Base-by-base conservation (phyloP, 1,284 basidiomycete genomes). In the Lentinula novae-zelandiae region DNA sequence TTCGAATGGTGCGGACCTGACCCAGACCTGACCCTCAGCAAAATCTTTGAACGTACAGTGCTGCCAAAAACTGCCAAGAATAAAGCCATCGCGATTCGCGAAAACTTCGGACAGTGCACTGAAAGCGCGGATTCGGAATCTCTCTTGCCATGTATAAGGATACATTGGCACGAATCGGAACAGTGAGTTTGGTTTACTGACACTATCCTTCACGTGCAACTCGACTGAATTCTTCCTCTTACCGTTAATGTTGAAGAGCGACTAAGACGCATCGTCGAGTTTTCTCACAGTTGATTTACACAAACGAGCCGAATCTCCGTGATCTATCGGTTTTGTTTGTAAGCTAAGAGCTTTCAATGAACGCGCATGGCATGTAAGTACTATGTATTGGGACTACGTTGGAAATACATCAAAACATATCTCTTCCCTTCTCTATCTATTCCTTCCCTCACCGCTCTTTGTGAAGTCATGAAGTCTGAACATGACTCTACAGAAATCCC, bases 241-340 rank as follows among this genome's bases (percentile, higher is more conserved):
- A 46, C 44, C 44, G 44, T n/a, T 7, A 46, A 46, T 17, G 44
- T 46, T 46, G 44, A 56, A 15, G 49, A 50, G 54, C 54, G 54
- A 56, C 40, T 34, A 34, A 20, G 27, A 31, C 54, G 54, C 54
- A 56, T 56, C 54, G 53, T 20, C 39, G 13, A 46, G 44, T 5
- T 46, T 46, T 46, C 44, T 46, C 44, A 46, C 17, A 46, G 8
- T 13, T 27, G 36, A 6, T 6, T 27, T 50, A 39, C 34, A 34
- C 20, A 20, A 39, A 56, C 40, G 54, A 40, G 54, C 54, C 54
- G 54, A 56, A 44, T 46, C 20, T 54, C 56, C 46, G 56, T 58
- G 49, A 58, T 58, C 13, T 42, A 36, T 50, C 38, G 17, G 34
- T 31, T 50, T 50, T 50, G 46, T 58, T 58, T 38, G 34, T 50